Base-by-base conservation (phyloP, 108 stramenopile genomes). In the Bacterosira constricta region DNA sequence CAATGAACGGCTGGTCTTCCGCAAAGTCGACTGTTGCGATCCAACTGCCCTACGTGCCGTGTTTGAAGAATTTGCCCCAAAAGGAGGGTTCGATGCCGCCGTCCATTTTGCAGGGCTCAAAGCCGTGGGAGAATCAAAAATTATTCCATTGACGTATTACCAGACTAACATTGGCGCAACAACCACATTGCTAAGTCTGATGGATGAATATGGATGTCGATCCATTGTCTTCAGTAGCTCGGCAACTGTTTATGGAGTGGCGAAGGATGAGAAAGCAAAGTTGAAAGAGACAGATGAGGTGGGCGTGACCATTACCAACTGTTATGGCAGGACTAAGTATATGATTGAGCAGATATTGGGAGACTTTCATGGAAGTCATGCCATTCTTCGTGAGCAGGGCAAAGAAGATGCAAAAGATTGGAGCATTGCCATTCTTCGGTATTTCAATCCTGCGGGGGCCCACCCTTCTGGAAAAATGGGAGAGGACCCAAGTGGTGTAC, bases 101-200 rank as follows among this genome's bases (percentile, higher is more conserved):
- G 93, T 99, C 59, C 98, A 99, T 77, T 99, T 99, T 79, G 99
- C 99, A 0, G 98, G 97, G 13, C 84, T 99, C 30, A 99, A 99
- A 82, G 98, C 98, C 55, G 98, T 98, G 13, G 98, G 98, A 8
- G 98, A 99, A 86, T 87, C 85, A 53, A 93, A 98, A 52, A 12
- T 69, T 11, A 85, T 95, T 58, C 99, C 99, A 5, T 77, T 99
- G 12, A 66, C 53, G 50, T 99, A 99, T 78, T 98, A 99, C 81
- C 57, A 87, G 25, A 97, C 96, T 77, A 99, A 99, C 80, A 63
- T 99, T 47, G 77, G 70, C 7, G 83, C 94, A 13, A 98, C 98
- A 0, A 66, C 97, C 34, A 82, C 82, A 41, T 79, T 99, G 30
- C 50, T 99, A 45, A 67, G 85, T 12, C 73, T 96, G 45, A 83